Percentiles rank a stretch among this genome's conserved stretches.
phyloP scores from a whole-genome alignment of 371 early-diverging fungal species.

The Blastocladiella emersonii region DNA sequence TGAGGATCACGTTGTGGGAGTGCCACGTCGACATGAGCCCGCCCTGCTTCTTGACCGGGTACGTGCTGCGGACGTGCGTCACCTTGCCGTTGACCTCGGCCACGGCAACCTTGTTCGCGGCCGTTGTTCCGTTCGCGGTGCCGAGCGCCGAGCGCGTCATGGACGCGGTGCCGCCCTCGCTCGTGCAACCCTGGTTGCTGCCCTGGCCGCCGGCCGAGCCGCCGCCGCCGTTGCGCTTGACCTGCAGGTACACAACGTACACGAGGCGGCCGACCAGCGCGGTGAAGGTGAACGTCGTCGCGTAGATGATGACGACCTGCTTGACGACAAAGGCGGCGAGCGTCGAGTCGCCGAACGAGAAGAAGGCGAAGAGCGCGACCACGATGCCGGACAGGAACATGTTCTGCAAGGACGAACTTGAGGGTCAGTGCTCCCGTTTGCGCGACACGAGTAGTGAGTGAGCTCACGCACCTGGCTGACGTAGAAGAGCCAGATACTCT shows the following conservation, averaged over 20 bases:
- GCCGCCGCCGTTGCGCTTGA: no score
- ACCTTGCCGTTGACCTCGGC: neutral
- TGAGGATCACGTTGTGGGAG: neutral
- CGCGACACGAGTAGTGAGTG: no score
- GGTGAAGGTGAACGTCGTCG: neutral
- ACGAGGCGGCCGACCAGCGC: neutral
- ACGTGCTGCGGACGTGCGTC: neutral
- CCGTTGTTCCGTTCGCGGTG: no score
- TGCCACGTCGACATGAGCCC: neutral
- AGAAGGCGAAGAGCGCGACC: neutral
- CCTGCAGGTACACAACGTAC: neutral
- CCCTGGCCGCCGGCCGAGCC: neutral
- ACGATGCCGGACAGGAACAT: neutral
- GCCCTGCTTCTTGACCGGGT: neutral
- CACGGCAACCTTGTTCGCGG: neutral
- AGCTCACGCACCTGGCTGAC: no score
- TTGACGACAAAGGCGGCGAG: neutral
- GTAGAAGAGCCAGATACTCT: neutral
- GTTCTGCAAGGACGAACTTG: no score
- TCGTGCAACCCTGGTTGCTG: neutral
- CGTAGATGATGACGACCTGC: neutral
- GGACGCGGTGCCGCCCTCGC: neutral
- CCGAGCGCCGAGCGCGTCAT: neutral
- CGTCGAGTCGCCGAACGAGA: neutral
- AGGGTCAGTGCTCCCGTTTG: no score